Evolutionary conservation across 345 rosid species (phyloP), one percentile per base, ranked within the genome.

Genomic region (Eucalyptus grandis): DNA sequence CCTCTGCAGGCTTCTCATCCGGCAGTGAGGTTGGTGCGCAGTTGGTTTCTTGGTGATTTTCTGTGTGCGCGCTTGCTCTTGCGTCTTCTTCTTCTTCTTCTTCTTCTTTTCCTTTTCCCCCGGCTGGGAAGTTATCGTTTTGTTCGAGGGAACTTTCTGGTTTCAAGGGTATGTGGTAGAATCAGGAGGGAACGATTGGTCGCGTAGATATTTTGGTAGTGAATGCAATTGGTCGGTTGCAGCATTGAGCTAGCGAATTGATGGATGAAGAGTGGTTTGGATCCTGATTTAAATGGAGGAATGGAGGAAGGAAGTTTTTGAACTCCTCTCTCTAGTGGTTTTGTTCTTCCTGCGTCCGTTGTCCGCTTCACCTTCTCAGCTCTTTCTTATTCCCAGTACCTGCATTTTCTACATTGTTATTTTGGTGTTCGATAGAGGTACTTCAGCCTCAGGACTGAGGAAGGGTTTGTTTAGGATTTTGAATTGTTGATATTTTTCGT

Each of bases 21-120:
- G 51, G 88, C 95, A 77, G 89, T 88, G 62, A 95, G 96, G 93
- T 87, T 89, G 90, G 95, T 93, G 83, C 83, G 83, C 83, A 77
- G 83, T 77, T 40, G 27, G 47, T 77, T 77, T 77, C 15, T 77
- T 77, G 83, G 30, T 40, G 83, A 77, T 21, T 37, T 40, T 77
- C 47, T 37, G 83, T 43, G 83, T 1, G 83, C 9, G 82, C 81
- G 14, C 82, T 3, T 3, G 44, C 44, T 4, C n/a, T 26, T 11
- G 65, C n/a, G 3, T 58, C n/a, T 58, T 58, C 65, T 60, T 3
- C 67, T 77, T 77, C 81, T 69, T 49, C 51, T 49, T 50, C 54
- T 51, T 51, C 54, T 7, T 51, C 22, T 53, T 53, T 53, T 24
- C 24, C 4, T 21, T 11, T 17, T 22, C 24, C 4, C 30, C 16